A percentile compares a stretch with the other conserved stretches of the same genome.
Evolutionary conservation across 495 filamentous ascomycete genomes (phyloP).

Genomic region (Penicillium roqueforti): DNA sequence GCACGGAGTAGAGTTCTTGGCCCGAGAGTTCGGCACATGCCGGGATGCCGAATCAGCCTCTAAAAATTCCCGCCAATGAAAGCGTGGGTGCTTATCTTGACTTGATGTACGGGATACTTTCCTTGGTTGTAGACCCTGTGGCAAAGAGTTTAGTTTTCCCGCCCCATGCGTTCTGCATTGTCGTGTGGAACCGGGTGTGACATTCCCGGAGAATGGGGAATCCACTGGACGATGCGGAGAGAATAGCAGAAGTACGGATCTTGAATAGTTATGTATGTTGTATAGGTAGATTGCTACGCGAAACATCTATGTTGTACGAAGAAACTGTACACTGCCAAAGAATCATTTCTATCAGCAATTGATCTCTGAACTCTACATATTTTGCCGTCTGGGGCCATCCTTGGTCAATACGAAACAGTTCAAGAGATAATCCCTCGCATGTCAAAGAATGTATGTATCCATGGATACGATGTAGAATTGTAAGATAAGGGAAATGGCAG

Average conservation of each 20-base stretch:
- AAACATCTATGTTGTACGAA: no score
- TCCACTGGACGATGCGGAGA: background rate
- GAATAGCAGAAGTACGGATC: background rate
- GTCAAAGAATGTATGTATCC: no score
- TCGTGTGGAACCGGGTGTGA: background rate
- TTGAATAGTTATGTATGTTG: background rate
- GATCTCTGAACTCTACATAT: background rate
- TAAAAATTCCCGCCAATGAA: background rate
- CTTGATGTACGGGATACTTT: background rate
- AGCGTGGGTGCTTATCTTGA: background rate
- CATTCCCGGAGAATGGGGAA: background rate
- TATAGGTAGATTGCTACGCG: background rate
- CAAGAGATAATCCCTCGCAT: background rate
- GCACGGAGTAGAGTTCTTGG: background rate
- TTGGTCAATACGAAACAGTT: background rate
- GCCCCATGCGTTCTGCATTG: background rate
- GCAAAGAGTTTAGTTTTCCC: background rate
- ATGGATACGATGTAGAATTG: no score
- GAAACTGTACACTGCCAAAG: background rate
- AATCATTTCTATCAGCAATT: no score
- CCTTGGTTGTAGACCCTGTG: background rate
- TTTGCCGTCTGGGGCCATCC: background rate
- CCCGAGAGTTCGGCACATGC: background rate
- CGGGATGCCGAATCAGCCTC: constrained; percentile 1
- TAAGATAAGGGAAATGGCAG: constrained; percentile 1